Evolutionary conservation across 139 green algal genomes (phyloP), one percentile per base, ranked within the genome.

Genomic region (Coccomyxa sp.): DNA sequence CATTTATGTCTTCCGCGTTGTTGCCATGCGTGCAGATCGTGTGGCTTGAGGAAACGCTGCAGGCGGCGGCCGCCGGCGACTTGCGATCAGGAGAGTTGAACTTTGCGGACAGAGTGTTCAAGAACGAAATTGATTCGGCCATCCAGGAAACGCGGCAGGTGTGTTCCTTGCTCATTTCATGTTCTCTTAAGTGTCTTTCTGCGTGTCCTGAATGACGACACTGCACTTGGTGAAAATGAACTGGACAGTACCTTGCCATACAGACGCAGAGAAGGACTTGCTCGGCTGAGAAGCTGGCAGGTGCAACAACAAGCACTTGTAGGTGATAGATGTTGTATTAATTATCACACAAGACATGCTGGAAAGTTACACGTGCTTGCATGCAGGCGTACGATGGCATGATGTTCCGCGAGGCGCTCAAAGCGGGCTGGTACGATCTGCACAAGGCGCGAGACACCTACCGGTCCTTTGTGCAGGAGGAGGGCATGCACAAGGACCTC

Each of bases 401-500:
- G 89, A 85, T 97, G 85, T 99, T 99, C 93, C 87, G 96, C 11
- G 96, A 99, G 77, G 97, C 96, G 3, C 90, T 99, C 27, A 97
- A 98, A 86, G 38, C 67, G 1, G 78, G 81, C 58, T 85, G 90
- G 32, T 99, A 97, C 77, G 95, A 97, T 83, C 90, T 98, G 76
- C 88, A 91, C 25, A 92, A 92, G 58, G 96, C 96, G 0, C 86
- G 97, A 3, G 96, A 99, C 86, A 86, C 90, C 75, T 99, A 99
- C 91, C 90, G 95, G 79, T 15, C 30, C 88, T 25, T 94, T 71
- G 87, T 89, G 4, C 97, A 93, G 83, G 96, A 94, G 18, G 83
- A 89, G 0, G 89, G 91, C 10, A 96, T 98, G 95, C 91, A 96
- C 85, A 58, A 76, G 12, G 84, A 90, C 38, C 89, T 99, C 23